Base-by-base conservation (phyloP, 2,329 filamentous ascomycete species). In the Colletotrichum plurivorum region DNA sequence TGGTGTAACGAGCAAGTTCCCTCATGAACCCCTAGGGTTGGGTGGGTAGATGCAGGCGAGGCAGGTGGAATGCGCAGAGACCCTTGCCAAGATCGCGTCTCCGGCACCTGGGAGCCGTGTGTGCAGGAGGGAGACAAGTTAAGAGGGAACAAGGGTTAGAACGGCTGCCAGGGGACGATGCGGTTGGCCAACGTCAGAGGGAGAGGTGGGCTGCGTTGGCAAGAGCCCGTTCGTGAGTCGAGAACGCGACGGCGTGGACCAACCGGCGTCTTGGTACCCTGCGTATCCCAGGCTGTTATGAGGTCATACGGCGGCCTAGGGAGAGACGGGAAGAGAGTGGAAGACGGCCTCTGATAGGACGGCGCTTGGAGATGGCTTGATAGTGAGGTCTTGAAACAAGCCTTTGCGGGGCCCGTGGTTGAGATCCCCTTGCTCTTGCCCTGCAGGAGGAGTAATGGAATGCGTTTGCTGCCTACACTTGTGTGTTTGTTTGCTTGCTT, bases 331-430 rank as follows among this genome's bases (percentile, higher is more conserved):
- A 41, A 51, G 58, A 45, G 20, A 51, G 49, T 15, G 13, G 9
- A 48, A n/a, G 16, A 18, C 20, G 22, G 22, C 39, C 13, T 60
- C 27, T 61, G 48, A 57, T 64, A 71, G 51, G 67, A 43, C 64
- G 48, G 41, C 39, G 59, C 22, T 25, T 55, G 5, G n/a, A 31
- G 27, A 20, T 31, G 46, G 13, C 51, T 53, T 12, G 52, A 52
- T 27, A 13, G 22, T 53, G 52, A 58, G 41, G 66, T 70, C 31
- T 52, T 67, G 61, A 71, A 71, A 71, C 66, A 70, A 61, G 66
- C 56, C 56, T 70, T 54, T 63, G 36, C 39, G 52, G 63, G 59
- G 43, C 39, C 56, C 27, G 45, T n/a, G 39, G 60, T 36, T 67
- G 22, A 59, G 41, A 64, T 27, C 36, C 39, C 39, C 27, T 53